Conservation (phyloP, 192 early-diverging fungal species). For the Coemansia sp. region DNA sequence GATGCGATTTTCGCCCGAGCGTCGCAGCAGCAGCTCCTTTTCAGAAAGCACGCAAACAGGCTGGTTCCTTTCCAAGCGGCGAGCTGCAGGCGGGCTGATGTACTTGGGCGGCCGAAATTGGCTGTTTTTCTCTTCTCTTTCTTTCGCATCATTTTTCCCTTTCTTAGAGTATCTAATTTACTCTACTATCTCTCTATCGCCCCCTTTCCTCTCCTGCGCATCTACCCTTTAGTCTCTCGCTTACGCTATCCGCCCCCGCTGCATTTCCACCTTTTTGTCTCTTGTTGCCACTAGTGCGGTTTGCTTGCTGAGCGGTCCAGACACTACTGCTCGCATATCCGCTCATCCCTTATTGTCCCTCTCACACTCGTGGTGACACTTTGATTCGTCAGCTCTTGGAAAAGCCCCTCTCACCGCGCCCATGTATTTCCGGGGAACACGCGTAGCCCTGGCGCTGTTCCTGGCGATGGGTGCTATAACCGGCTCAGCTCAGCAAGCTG, state of each 20-base stretch:
- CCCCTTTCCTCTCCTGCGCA: background rate
- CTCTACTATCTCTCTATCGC: background rate
- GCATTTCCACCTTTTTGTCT: background rate
- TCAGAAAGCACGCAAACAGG: no score
- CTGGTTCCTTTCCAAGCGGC: no score
- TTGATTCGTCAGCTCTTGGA: no score
- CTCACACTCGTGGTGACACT: no score
- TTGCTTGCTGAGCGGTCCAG: no score
- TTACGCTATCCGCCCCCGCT: slow-evolving; percentile 6
- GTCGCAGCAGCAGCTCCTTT: background rate
- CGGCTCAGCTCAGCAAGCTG: slow-evolving; percentile 5
- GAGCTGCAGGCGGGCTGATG: background rate
- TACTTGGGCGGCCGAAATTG: background rate
- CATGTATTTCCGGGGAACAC: slow-evolving; percentile 39
- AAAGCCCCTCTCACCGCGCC: background rate
- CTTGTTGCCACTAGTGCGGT: background rate
- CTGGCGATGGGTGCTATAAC: slow-evolving; percentile 21
- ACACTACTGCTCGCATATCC: no score
- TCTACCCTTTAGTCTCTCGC: background rate
- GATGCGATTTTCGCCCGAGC: slow-evolving; percentile 3
- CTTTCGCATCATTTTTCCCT: background rate
- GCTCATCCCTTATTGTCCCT: no score
- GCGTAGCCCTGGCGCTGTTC: slow-evolving; percentile 41
- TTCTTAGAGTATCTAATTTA: slow-evolving; percentile 4
- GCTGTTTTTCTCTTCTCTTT: background rate